These are phyloP conservation scores for Saccharomyces pastorianus DNA, from an alignment of 1,139 yeast genomes.

Conservation along the genomic window DNA sequence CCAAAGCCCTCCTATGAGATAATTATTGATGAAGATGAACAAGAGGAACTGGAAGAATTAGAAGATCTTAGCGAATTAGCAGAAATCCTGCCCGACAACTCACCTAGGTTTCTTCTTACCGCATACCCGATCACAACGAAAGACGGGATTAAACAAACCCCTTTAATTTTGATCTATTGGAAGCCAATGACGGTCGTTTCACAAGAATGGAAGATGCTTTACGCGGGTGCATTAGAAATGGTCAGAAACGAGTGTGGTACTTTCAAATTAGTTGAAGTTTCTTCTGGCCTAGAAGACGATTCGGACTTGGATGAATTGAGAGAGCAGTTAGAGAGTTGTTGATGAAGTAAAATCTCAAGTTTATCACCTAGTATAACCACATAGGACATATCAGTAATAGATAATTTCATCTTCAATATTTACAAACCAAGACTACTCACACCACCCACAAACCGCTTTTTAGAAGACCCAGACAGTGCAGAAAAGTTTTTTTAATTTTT, in stretches of 20 bases:
- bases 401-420: too few species aligned
- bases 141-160: conserved; percentile 70
- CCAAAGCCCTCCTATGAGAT: conserved; percentile 51
- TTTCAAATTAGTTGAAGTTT: conserved; percentile 28
- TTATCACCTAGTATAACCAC: background rate
- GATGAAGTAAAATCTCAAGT: background rate
- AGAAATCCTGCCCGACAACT: conserved; percentile 75
- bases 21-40: conserved; percentile 38
- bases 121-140: conserved; percentile 64
- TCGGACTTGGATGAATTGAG: conserved; percentile 27
- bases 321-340: conserved; percentile 17
- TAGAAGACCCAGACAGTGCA: too few species aligned
- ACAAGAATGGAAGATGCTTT: conserved; percentile 72
- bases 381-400: background rate
- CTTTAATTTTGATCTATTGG: conserved; percentile 75
- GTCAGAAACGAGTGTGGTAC: conserved; percentile 67
- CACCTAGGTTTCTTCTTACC: conserved; percentile 66
- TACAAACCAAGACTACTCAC: too few species aligned
- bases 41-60: conserved; percentile 35
- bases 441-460: too few species aligned
- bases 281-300: conserved; percentile 30
- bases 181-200: conserved; percentile 71
- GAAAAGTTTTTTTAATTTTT: too few species aligned
- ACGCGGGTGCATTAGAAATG: conserved; percentile 82
- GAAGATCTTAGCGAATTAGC: conserved; percentile 45